A percentile compares a stretch with the other conserved stretches of the same genome.
Evolutionary conservation across 2,329 filamentous ascomycete genomes (phyloP).

Genomic region (Aureobasidium sp.): DNA sequence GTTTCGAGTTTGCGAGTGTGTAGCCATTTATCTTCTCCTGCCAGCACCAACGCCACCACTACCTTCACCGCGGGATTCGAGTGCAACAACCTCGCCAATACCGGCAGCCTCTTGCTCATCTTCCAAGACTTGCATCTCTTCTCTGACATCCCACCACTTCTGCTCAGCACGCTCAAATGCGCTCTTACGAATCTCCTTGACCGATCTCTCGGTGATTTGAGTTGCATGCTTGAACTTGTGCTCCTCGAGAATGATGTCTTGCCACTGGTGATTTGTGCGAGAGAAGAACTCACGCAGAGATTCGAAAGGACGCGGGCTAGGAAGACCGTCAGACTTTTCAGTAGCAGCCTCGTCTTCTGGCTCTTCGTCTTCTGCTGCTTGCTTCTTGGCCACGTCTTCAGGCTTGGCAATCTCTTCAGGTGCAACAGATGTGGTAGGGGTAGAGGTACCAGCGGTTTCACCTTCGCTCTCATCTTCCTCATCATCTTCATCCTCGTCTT

Average conservation of each 20-base stretch:
- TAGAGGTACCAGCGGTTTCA: conserved; percentile 27
- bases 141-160: conserved; percentile 97
- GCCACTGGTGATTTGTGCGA: conserved; percentile 83
- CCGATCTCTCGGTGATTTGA: conserved; percentile 58
- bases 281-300: conserved; percentile 85
- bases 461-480: conserved; percentile 46
- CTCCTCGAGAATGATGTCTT: conserved; percentile 72
- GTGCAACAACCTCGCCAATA: conserved; percentile 86
- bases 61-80: conserved; percentile 60
- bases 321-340: conserved; percentile 64
- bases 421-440: conserved; percentile 47
- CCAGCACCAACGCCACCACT: conserved; percentile 20
- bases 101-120: conserved; percentile 94
- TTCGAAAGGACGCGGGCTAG: conserved; percentile 78
- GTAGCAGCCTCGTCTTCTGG: conserved; percentile 28
- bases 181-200: conserved; percentile 89
- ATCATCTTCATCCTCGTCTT: conserved; percentile 46
- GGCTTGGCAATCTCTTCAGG: conserved; percentile 21
- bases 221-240: conserved; percentile 58
- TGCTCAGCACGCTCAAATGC: conserved; percentile 89
- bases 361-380: conserved; percentile 45
- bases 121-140: conserved; percentile 85
- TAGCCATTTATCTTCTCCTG: conserved; percentile 16
- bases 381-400: conserved; percentile 33
- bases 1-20: background rate